Base-by-base conservation (phyloP, 495 filamentous ascomycete genomes). In the Venustampulla echinocandica region DNA sequence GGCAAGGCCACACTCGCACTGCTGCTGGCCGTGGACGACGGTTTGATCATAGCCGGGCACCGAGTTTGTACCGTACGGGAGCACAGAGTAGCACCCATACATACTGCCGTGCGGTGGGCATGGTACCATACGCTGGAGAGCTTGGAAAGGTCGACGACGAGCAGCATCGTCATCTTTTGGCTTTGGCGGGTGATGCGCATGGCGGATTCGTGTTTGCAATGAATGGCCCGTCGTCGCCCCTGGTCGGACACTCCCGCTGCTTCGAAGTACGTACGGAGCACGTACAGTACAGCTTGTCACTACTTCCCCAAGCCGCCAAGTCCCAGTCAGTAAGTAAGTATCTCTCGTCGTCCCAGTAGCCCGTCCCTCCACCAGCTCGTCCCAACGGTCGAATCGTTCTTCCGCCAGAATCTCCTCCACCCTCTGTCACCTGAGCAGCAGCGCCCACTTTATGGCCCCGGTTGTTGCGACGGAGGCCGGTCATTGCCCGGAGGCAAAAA, bases 351-450 rank as follows among this genome's bases (percentile, higher is more conserved):
- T 30, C 7, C 27, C n/a, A 30, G 27, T 30, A 7, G 27, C n/a
- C 7, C 7, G 7, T 7, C 27, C n/a, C 7, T 7, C 27, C 7
- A 30, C 27, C n/a, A 30, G n/a, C 27, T 30, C 7, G 27, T n/a
- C n/a, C n/a, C n/a, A n/a, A n/a, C n/a, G n/a, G 7, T 30, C 27
- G 27, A 30, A 30, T 7, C 27, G 7, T 7, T 30, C 27, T 30
- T 30, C 27, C 27, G 27, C n/a, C 7, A 7, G 6, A 7, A 11
- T 37, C 10, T 5, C 34, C 7, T 37, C 9, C 10, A 5, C 34
- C 34, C 15, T 42, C 27, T 34, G 44, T 54, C 51, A 54, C 46
- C 51, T 54, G 51, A 49, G 32, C 51, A 49, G 44, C 46, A 54
- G 42, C 50, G 22, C 43, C 44, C 23, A 30, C 27, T n/a, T 30